These are phyloP conservation scores for Phytophthora brassicae DNA, from an alignment of 352 stramenopile genomes.

Conservation along the genomic window DNA sequence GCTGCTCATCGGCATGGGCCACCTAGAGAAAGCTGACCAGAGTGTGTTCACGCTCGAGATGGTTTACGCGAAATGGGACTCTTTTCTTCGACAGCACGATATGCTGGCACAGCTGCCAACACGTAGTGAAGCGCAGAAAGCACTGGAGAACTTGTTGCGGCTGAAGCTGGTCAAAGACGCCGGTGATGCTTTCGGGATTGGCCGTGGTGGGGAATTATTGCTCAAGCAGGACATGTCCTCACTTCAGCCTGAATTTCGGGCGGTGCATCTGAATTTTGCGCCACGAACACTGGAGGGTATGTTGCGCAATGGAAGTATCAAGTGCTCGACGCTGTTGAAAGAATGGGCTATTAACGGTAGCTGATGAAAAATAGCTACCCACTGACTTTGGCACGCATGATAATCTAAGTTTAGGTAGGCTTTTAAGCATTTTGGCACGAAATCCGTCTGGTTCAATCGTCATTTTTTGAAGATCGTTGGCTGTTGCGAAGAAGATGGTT, in stretches of 20 bases:
- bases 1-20: conserved; percentile 77
- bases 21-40: conserved; percentile 68
- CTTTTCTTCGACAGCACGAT: conserved; percentile 81
- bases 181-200: conserved; percentile 73
- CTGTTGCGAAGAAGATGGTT: conserved; percentile 11
- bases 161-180: conserved; percentile 77
- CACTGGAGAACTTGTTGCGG: conserved; percentile 70
- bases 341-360: conserved; percentile 75
- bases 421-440: not conserved
- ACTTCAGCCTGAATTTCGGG: conserved; percentile 74
- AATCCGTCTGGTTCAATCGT: not conserved
- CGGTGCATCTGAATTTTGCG: conserved; percentile 74
- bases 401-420: not conserved
- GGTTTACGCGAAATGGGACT: conserved; percentile 79
- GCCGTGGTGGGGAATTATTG: conserved; percentile 27
- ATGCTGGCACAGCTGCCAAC: conserved; percentile 63
- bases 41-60: conserved; percentile 81
- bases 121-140: conserved; percentile 68
- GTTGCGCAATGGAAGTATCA: conserved; percentile 72
- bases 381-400: not conserved
- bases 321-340: conserved; percentile 70
- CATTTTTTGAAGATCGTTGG: too few relatives aligned
- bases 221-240: conserved; percentile 33
- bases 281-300: conserved; percentile 70
- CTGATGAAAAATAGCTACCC: not conserved